Evolutionary conservation across 2,329 filamentous ascomycete genomes (phyloP).

Genomic region (Colletotrichum shisoi): DNA sequence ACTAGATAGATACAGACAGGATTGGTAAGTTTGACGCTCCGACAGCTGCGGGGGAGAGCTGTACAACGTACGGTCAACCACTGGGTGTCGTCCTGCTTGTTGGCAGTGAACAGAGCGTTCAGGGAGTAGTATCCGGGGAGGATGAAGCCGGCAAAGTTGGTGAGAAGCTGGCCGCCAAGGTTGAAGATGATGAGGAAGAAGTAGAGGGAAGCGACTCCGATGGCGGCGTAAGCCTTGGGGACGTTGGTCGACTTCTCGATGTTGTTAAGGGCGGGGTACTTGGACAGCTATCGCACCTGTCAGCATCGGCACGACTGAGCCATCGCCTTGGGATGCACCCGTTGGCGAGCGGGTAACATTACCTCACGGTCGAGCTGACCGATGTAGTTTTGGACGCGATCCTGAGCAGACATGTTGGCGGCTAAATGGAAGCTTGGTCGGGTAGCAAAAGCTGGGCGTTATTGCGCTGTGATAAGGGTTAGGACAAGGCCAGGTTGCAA

Average conservation of each 20-base stretch:
- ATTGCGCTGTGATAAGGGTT: slow-evolving; percentile 37
- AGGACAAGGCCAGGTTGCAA: slow-evolving; percentile 37
- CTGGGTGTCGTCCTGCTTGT: slow-evolving; percentile 82
- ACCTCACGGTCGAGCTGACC: slow-evolving; percentile 85
- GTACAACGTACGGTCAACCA: slow-evolving; percentile 70
- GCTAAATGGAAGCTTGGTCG: slow-evolving; percentile 37
- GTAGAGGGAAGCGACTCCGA: slow-evolving; percentile 79
- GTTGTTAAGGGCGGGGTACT: slow-evolving; percentile 84
- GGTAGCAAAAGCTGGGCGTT: slow-evolving; percentile 39
- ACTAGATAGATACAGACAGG: slow-evolving; percentile 56
- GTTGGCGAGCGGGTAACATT: slow-evolving; percentile 36
- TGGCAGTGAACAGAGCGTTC: slow-evolving; percentile 74
- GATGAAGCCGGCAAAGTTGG: slow-evolving; percentile 84
- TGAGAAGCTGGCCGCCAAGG: slow-evolving; percentile 85
- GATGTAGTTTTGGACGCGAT: slow-evolving; percentile 78
- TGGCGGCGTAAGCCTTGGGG: slow-evolving; percentile 84
- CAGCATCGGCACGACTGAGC: slow-evolving; percentile 13
- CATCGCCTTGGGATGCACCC: slow-evolving; percentile 6
- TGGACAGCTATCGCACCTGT: slow-evolving; percentile 70
- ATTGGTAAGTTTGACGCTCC: slow-evolving; percentile 29
- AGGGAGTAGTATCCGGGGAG: slow-evolving; percentile 87
- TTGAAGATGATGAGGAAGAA: slow-evolving; percentile 94
- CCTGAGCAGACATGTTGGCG: slow-evolving; percentile 74
- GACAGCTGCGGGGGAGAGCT: slow-evolving; percentile 17
- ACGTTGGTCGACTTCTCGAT: slow-evolving; percentile 84